Evolutionary conservation across 495 filamentous ascomycete species (phyloP).

Genomic region (Aspergillus saccharolyticus): DNA sequence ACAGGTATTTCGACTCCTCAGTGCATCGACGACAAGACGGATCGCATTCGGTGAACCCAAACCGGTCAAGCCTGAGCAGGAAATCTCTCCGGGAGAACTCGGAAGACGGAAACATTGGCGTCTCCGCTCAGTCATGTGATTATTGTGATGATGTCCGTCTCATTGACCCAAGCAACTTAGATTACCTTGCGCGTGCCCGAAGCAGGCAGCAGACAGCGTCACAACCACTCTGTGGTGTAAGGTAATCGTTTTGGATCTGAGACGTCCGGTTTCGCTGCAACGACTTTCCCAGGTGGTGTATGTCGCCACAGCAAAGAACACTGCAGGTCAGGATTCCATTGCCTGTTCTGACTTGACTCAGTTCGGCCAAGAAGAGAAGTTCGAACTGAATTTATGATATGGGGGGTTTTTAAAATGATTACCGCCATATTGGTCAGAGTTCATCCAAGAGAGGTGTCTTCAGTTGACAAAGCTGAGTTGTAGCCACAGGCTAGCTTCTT

Average conservation of each 20-base stretch:
- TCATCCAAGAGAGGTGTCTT: background rate
- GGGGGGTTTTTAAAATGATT: background rate
- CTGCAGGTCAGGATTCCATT: background rate
- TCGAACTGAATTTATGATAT: background rate
- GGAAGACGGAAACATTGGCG: conserved; percentile 20
- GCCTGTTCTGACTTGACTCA: background rate
- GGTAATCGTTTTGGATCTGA: too few relatives aligned
- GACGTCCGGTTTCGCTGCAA: background rate
- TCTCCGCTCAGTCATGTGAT: conserved; percentile 31
- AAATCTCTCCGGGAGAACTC: conserved; percentile 22
- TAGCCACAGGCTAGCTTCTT: background rate
- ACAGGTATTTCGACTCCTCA: conserved; percentile 17
- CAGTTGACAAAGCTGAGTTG: background rate
- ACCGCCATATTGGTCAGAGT: background rate
- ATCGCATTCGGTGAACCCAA: conserved; percentile 36
- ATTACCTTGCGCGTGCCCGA: too few relatives aligned
- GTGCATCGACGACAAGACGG: too few relatives aligned
- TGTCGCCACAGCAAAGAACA: background rate
- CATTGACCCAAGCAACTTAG: background rate
- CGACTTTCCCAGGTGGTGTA: background rate
- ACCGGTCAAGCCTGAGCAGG: conserved; percentile 25
- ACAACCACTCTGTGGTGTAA: too few relatives aligned
- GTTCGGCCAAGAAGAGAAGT: background rate
- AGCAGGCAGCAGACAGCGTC: too few relatives aligned
- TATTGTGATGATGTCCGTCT: conserved; percentile 18